Evolutionary conservation across 352 stramenopile genomes (phyloP).

Genomic region (Globisporangium takayamanum): DNA sequence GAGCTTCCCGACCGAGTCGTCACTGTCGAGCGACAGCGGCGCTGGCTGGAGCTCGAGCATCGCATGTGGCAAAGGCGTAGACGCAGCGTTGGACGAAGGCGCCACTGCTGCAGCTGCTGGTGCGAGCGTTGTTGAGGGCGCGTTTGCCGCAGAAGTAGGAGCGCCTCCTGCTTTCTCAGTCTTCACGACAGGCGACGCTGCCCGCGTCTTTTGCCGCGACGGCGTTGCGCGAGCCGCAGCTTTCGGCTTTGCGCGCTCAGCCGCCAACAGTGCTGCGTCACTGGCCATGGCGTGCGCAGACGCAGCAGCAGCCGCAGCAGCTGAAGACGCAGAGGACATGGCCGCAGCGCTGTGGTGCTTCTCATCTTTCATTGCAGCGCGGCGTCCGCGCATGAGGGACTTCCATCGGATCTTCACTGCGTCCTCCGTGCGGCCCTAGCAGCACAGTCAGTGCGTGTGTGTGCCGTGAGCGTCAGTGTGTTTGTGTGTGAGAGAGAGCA

Average conservation of each 20-base stretch:
- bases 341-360: slow-evolving; percentile 19
- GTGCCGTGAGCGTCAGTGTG: not conserved
- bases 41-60: slow-evolving; percentile 9
- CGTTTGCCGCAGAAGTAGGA: not conserved
- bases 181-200: slow-evolving; percentile 28
- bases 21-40: slow-evolving; percentile 10
- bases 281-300: not conserved
- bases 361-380: slow-evolving; percentile 63
- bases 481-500: not conserved
- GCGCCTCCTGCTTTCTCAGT: slow-evolving; percentile 2
- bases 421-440: slow-evolving; percentile 86
- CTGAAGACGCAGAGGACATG: not conserved
- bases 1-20: slow-evolving; percentile 7
- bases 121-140: not conserved
- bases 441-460: not conserved
- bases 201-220: slow-evolving; percentile 29
- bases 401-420: slow-evolving; percentile 93
- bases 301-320: not conserved
- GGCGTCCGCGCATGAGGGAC: slow-evolving; percentile 76
- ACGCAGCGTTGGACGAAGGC: not conserved
- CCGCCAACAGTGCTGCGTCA: not conserved
- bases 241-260: slow-evolving; percentile 31
- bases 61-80: not conserved
- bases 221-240: slow-evolving; percentile 26
- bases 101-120: not conserved